A percentile compares a stretch with the other conserved stretches of the same genome.
These are phyloP conservation scores for Haplographium delicatum DNA, from an alignment of 495 filamentous ascomycete species.

Conservation along the genomic window DNA sequence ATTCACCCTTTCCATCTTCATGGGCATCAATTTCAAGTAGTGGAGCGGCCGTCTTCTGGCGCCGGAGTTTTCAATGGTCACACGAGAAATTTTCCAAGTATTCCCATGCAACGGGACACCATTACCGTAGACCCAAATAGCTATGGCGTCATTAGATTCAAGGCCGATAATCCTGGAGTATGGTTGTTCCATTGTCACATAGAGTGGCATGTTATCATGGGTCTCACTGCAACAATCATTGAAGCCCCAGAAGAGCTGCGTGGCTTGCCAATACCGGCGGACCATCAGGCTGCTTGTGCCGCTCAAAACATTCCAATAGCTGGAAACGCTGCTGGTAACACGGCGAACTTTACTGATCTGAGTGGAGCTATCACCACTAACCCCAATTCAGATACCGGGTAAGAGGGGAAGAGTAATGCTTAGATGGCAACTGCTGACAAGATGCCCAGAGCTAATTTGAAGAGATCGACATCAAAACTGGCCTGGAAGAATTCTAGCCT, in stretches of 20 bases:
- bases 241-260: slow-evolving; percentile 58
- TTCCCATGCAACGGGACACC: slow-evolving; percentile 52
- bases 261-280: slow-evolving; percentile 52
- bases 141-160: slow-evolving; percentile 53
- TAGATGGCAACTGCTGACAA: too few relatives aligned
- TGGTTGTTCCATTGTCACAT: slow-evolving; percentile 82
- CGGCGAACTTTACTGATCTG: slow-evolving; percentile 54
- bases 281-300: slow-evolving; percentile 55
- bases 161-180: slow-evolving; percentile 66
- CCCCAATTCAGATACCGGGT: background rate
- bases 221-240: slow-evolving; percentile 65
- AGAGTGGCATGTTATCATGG: slow-evolving; percentile 74
- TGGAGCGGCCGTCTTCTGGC: slow-evolving; percentile 43
- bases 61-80: slow-evolving; percentile 34
- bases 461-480: too few relatives aligned
- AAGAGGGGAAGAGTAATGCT: too few relatives aligned
- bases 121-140: slow-evolving; percentile 47
- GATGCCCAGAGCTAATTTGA: too few relatives aligned
- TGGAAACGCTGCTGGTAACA: slow-evolving; percentile 78
- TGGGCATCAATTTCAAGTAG: slow-evolving; percentile 77
- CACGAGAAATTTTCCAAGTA: slow-evolving; percentile 37
- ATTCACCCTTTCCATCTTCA: slow-evolving; percentile 53
- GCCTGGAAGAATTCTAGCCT: too few relatives aligned
- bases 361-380: slow-evolving; percentile 32
- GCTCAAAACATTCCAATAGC: slow-evolving; percentile 40